Base-by-base conservation (phyloP, 108 stramenopile genomes). In the Cylindrotheca fusiformis region DNA sequence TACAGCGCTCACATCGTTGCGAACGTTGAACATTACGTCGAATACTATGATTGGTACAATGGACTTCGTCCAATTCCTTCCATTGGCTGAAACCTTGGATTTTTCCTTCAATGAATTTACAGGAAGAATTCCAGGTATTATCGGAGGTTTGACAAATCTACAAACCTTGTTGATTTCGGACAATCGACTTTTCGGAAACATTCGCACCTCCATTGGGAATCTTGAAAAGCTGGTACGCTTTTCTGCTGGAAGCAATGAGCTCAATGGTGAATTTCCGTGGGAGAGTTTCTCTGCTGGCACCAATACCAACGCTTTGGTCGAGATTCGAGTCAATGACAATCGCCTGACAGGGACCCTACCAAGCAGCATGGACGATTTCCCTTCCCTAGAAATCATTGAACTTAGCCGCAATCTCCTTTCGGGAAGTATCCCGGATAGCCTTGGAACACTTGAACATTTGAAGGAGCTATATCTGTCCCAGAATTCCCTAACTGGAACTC, bases 401-500 rank as follows among this genome's bases (percentile, higher is more conserved):
- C 17, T 84, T 8, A 74, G 75, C 46, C 72, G 75, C 51, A 84
- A 84, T 58, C 47, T 44, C 8, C 52, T 78, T 8, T 28, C 65
- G 17, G 70, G 76, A 19, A 60, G 47, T 31, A 5, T 63, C 41
- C 63, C 63, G 32, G 8, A 2, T 23, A 49, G 63, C 48, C 30
- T 63, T 19, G 32, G 31, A 6, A 49, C 50, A 4, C 26, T 52
- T 28, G 44, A 28, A 18, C 55, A 55, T 46, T 55, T 66, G 22
- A 50, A 55, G 47, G 31, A 48, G 21, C 31, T 66, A 32, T 46
- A 55, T 19, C 48, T 69, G 22, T 52, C 50, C 10, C 52, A 41
- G 33, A 62, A 60, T 27, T 48, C 56, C 0, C 66, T 59, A 41
- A 52, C 25, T 21, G 68, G 68, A 26, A 25, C 51, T 36, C 24